Evolutionary conservation across 306 rosid species (phyloP).

Genomic region (Spatholobus suberectus): DNA sequence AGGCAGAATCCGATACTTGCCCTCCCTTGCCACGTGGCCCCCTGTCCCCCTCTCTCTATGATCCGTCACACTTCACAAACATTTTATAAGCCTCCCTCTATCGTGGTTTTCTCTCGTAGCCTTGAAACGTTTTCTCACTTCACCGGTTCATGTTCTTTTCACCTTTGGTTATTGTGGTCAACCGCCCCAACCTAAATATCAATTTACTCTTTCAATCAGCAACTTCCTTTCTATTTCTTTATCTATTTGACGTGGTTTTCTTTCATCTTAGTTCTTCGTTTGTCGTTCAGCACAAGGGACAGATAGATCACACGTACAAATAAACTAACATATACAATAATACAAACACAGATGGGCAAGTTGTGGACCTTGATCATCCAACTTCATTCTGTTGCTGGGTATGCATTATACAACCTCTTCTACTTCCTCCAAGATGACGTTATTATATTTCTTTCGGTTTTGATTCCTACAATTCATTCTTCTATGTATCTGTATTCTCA

Average conservation of each 20-base stretch:
- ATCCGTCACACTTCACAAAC: neutral
- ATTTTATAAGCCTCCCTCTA: neutral
- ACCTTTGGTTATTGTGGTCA: neutral
- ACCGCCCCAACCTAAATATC: neutral
- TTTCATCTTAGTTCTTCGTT: neutral
- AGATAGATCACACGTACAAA: neutral
- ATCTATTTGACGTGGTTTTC: neutral
- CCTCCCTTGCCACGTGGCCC: constrained; percentile 54
- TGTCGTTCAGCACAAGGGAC: neutral
- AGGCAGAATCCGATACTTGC: constrained; percentile 57
- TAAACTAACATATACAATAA: neutral
- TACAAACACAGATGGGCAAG: constrained; percentile 59
- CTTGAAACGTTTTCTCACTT: neutral
- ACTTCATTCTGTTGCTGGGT: constrained; percentile 88
- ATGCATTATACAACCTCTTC: neutral
- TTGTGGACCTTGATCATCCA: constrained; percentile 70
- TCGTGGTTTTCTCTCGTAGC: neutral
- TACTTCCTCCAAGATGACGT: neutral
- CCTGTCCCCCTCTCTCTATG: neutral
- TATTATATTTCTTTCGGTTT: neutral
- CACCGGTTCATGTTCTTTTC: neutral
- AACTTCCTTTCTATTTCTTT: too few species aligned
- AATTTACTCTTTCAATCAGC: neutral
- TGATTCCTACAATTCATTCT: neutral
- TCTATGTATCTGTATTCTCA: too few species aligned